These are phyloP conservation scores for Dothideomycetes sp. DNA, from an alignment of 2,329 filamentous ascomycete genomes.

Conservation along the genomic window DNA sequence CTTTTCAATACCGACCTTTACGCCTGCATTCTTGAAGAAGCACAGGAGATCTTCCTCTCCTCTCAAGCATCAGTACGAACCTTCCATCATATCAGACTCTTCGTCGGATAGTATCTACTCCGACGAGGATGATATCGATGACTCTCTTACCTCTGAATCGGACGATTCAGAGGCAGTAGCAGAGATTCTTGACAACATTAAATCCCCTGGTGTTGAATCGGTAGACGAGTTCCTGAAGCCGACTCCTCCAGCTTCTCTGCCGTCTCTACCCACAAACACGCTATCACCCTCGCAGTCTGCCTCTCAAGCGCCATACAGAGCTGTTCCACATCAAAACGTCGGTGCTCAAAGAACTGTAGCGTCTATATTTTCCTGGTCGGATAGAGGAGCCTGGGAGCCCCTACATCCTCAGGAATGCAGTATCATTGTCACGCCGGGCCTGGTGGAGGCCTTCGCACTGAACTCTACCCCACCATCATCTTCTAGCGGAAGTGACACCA, in stretches of 20 bases:
- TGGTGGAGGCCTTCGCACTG: constrained; percentile 53
- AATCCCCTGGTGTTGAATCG: constrained; percentile 14
- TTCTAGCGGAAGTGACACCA: constrained; percentile 28
- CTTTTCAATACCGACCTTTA: constrained; percentile 19
- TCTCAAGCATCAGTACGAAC: constrained; percentile 92
- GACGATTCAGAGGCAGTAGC: constrained; percentile 44
- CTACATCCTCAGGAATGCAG: constrained; percentile 52
- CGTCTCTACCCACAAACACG: constrained; percentile 34
- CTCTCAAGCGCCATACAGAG: constrained; percentile 60
- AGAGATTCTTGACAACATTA: constrained; percentile 9
- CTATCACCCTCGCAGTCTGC: constrained; percentile 72
- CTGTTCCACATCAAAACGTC: constrained; percentile 34
- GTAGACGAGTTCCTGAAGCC: constrained; percentile 21
- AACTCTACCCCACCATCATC: constrained; percentile 30
- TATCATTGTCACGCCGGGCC: constrained; percentile 51
- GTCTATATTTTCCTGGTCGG: constrained; percentile 53
- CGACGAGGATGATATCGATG: constrained; percentile 34
- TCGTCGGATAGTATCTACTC: constrained; percentile 47
- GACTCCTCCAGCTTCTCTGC: constrained; percentile 16
- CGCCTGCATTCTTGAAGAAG: constrained; percentile 26
- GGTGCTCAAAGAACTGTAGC: constrained; percentile 45
- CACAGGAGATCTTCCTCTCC: constrained; percentile 77
- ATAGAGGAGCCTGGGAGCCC: constrained; percentile 50
- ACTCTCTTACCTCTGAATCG: constrained; percentile 36
- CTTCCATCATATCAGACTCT: constrained; percentile 60